Percentiles rank a stretch among this genome's conserved stretches.
Evolutionary conservation across 2,329 filamentous ascomycete genomes (phyloP).

Genomic region (Paecilomyces sp.): DNA sequence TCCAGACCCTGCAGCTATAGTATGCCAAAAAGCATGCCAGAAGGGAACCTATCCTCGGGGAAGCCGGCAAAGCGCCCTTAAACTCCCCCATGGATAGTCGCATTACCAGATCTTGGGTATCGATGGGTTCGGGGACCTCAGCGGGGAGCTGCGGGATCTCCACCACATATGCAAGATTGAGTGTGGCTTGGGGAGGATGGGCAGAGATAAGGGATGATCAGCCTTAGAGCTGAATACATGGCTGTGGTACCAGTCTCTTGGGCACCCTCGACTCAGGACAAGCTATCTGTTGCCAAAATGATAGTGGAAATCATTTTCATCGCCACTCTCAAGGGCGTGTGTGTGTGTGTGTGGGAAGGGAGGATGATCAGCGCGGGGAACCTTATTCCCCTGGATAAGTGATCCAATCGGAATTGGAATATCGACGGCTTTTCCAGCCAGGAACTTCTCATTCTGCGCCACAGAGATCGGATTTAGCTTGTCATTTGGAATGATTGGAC

Average conservation of each 20-base stretch:
- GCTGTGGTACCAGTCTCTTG: neutral
- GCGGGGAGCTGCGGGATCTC: neutral
- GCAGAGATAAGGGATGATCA: neutral
- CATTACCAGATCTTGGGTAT: neutral
- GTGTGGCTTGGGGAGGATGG: neutral
- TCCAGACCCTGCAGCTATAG: neutral
- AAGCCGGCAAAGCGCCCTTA: neutral
- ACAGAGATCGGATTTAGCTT: slow-evolving; percentile 6
- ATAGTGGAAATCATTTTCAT: neutral
- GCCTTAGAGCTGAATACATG: no score
- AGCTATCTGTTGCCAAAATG: neutral
- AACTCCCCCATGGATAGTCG: no score
- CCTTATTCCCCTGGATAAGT: neutral
- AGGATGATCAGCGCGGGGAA: neutral
- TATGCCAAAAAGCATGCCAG: neutral
- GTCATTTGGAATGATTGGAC: slow-evolving; percentile 6
- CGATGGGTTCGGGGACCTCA: neutral
- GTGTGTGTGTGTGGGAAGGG: neutral
- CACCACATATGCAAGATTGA: neutral
- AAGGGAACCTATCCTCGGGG: neutral
- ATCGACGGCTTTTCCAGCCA: neutral
- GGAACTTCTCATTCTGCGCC: neutral
- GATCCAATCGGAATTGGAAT: neutral
- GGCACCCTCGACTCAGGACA: neutral
- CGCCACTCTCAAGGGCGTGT: neutral